Conservation (phyloP, 352 stramenopile genomes). For the Phytopythium ostracodes region DNA sequence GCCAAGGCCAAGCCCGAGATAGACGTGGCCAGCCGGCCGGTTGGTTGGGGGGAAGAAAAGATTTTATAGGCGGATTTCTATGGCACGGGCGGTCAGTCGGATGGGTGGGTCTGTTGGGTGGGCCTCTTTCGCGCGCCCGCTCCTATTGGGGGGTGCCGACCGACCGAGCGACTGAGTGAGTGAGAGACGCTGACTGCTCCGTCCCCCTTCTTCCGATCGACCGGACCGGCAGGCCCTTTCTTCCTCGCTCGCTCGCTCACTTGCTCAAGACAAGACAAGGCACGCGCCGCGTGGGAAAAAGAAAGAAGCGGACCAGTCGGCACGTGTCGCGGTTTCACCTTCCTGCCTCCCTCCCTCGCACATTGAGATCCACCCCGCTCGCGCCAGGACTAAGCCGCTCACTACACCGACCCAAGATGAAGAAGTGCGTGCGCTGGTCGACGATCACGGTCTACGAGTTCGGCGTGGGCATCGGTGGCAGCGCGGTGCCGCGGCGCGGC, state of each 20-base stretch:
- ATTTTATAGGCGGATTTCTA: slow-evolving; percentile 11
- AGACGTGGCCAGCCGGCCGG: slow-evolving; percentile 1
- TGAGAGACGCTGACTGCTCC: not conserved
- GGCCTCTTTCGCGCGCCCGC: not conserved
- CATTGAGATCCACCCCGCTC: not conserved
- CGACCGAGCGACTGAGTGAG: not conserved
- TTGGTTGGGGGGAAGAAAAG: not conserved
- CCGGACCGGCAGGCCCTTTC: slow-evolving; percentile 3
- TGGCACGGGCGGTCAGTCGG: not conserved
- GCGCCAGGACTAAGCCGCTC: not conserved
- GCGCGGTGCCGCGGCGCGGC: slow-evolving; percentile 42
- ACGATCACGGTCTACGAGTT: slow-evolving; percentile 68
- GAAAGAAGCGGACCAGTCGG: slow-evolving; percentile 9
- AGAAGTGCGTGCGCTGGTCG: slow-evolving; percentile 54
- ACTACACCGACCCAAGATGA: slow-evolving; percentile 10
- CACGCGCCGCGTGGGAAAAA: not conserved
- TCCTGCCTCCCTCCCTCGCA: not conserved
- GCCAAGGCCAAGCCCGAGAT: slow-evolving; percentile 2
- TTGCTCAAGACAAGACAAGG: not conserved
- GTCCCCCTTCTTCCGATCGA: not conserved
- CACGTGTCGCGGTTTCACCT: not conserved
- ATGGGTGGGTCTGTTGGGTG: not conserved
- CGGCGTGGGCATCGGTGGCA: slow-evolving; percentile 44
- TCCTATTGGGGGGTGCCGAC: not conserved
- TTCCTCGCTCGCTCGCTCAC: not conserved